These are phyloP conservation scores for Groenewaldozyma sp. DNA, from an alignment of 1,139 yeast species.

Conservation along the genomic window DNA sequence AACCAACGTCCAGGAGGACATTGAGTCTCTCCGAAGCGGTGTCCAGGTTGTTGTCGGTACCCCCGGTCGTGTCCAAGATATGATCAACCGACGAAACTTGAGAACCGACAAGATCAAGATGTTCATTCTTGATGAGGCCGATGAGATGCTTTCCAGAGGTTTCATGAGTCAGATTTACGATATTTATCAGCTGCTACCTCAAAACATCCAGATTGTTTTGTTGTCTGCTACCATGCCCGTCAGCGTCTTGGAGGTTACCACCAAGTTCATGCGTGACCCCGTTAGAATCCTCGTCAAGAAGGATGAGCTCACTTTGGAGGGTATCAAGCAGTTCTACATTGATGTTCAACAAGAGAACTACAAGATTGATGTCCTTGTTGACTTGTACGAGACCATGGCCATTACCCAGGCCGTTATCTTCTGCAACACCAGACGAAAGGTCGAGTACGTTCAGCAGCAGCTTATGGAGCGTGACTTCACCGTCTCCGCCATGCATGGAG, in stretches of 20 bases:
- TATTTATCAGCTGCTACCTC: conserved; percentile 89
- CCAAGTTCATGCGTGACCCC: conserved; percentile 96
- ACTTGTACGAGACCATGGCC: conserved; percentile 93
- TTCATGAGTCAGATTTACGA: conserved; percentile 97
- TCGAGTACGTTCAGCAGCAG: conserved; percentile 83
- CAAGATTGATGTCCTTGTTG: conserved; percentile 94
- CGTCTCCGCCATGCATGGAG: conserved; percentile 96
- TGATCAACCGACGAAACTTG: conserved; percentile 91
- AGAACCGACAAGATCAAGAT: conserved; percentile 85
- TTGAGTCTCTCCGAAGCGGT: conserved; percentile 84
- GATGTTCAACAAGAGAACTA: conserved; percentile 88
- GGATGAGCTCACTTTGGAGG: conserved; percentile 97
- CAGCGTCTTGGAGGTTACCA: conserved; percentile 93
- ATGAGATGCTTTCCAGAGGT: conserved; percentile 95
- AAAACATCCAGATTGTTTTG: conserved; percentile 91
- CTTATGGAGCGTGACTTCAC: conserved; percentile 85
- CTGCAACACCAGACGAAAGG: conserved; percentile 99
- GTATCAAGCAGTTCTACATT: conserved; percentile 94
- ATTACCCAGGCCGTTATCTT: conserved; percentile 98
- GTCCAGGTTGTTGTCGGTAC: conserved; percentile 98
- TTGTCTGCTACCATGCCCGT: conserved; percentile 97
- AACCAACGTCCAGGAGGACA: conserved; percentile 85
- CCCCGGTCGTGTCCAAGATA: conserved; percentile 97
- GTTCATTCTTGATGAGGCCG: conserved; percentile 99
- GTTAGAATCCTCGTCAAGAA: conserved; percentile 95